A percentile compares a stretch with the other conserved stretches of the same genome.
Evolutionary conservation across 2,329 filamentous ascomycete species (phyloP).

Genomic region (Apiospora marii): DNA sequence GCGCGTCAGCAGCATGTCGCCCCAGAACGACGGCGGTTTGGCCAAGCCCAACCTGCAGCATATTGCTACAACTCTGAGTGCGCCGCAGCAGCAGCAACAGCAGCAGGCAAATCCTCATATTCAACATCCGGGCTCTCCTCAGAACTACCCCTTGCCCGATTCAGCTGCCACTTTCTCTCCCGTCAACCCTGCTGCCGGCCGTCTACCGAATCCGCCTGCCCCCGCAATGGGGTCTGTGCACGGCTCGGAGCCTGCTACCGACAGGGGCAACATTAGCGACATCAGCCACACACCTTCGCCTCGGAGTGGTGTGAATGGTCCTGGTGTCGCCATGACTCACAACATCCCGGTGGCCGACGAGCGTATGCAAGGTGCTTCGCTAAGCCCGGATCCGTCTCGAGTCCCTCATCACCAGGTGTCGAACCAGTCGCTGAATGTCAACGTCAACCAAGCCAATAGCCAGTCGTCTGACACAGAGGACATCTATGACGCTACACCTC

Average conservation of each 20-base stretch:
- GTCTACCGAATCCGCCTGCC: slow-evolving; percentile 22
- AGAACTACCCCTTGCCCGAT: slow-evolving; percentile 27
- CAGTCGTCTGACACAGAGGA: slow-evolving; percentile 35
- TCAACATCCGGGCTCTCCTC: slow-evolving; percentile 28
- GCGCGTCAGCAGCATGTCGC: slow-evolving; percentile 30
- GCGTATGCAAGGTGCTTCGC: slow-evolving; percentile 28
- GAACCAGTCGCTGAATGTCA: slow-evolving; percentile 37
- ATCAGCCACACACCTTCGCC: slow-evolving; percentile 28
- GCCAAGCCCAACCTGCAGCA: slow-evolving; percentile 33
- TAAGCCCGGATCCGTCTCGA: slow-evolving; percentile 23
- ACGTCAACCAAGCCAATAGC: slow-evolving; percentile 39
- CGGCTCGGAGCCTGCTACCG: background rate
- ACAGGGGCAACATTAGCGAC: slow-evolving; percentile 20
- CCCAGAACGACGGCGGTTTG: slow-evolving; percentile 28
- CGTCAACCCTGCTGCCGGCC: slow-evolving; percentile 25
- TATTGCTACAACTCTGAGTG: slow-evolving; percentile 33
- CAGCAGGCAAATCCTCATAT: slow-evolving; percentile 23
- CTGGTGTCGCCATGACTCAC: slow-evolving; percentile 9
- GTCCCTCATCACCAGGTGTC: slow-evolving; percentile 36
- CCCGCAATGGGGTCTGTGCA: slow-evolving; percentile 7
- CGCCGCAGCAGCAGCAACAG: slow-evolving; percentile 22
- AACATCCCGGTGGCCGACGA: slow-evolving; percentile 31
- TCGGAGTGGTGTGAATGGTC: slow-evolving; percentile 31
- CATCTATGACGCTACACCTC: slow-evolving; percentile 42
- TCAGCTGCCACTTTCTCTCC: slow-evolving; percentile 28